Evolutionary conservation across 2,329 filamentous ascomycete species (phyloP), one percentile per base, ranked within the genome.

Genomic region (Colletotrichum abscissum): DNA sequence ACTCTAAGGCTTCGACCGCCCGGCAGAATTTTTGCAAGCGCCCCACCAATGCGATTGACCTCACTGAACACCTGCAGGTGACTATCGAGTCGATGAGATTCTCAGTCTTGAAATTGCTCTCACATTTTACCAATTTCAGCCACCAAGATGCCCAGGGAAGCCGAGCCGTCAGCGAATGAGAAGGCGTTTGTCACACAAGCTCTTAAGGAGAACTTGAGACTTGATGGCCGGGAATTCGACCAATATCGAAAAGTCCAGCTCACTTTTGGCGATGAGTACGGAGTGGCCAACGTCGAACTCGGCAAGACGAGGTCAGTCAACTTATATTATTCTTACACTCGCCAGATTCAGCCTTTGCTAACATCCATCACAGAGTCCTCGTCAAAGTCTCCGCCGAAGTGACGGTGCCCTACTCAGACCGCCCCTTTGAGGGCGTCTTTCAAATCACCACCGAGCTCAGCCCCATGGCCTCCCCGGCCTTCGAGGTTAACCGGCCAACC

Each of bases 371-470:
- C 77, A 97, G 95, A 79, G 90, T 98, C 72, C 86, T 97, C 74
- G 95, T 93, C 69, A 94, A 94, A 75, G 93, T 97, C 73, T 96
- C 95, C 3, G 94, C 95, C 75, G 94, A 98, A 84, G 94, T 98
- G 74, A 93, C 94, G 12, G 91, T 94, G 52, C 96, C 97, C 56
- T 94, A 93, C 80, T 84, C 93, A 66, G 96, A 98, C 84, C 93
- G 96, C 75, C 96, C 95, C 73, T 98, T 98, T 81, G 97, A 98
- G 82, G 97, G 97, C 81, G 90, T 97, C 82, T 98, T 98, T 86
- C 95, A 92, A 77, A 98, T 98, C 80, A 90, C 92, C 67, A 94
- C 95, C 68, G 97, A 98, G 82, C 91, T 99, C 78, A 95, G 93
- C 75, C 95, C 96, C 62, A 97, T 98, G 92, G 93, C 94, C 33